phyloP scores from a whole-genome alignment of 75 land plant species.

The Chamaecyparis obtusa region DNA sequence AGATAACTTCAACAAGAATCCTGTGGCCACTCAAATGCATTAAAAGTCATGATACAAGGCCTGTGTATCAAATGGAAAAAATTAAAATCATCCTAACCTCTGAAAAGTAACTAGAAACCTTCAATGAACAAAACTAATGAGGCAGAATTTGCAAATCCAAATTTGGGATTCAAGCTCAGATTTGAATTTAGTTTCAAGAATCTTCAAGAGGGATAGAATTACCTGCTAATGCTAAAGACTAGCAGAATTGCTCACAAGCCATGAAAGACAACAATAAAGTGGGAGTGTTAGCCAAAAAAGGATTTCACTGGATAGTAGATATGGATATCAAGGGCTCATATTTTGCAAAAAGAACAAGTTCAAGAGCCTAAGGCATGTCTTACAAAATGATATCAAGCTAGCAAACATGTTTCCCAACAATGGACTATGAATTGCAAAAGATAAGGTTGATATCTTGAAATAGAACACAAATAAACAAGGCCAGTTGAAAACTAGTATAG shows the following conservation, averaged over 20 bases:
- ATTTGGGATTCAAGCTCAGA: not conserved
- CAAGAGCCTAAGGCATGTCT: too few species aligned
- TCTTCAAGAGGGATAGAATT: not conserved
- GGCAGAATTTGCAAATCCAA: not conserved
- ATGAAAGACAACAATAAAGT: too few species aligned
- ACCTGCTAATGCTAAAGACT: not conserved
- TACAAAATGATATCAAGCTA: not conserved
- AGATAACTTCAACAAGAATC: not conserved
- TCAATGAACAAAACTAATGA: not conserved
- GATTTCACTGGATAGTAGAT: too few species aligned
- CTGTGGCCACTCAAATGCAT: not conserved
- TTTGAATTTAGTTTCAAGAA: not conserved
- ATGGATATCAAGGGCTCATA: too few species aligned
- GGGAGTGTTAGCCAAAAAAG: too few species aligned
- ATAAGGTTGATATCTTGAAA: too few species aligned
- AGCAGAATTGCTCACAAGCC: too few species aligned
- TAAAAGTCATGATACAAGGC: not conserved
- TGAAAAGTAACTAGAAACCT: not conserved
- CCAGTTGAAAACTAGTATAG: too few species aligned
- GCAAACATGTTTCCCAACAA: not conserved
- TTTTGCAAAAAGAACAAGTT: too few species aligned
- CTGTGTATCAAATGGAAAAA: not conserved
- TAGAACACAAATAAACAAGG: too few species aligned
- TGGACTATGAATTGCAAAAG: not conserved
- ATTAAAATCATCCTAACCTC: not conserved